Conservation (phyloP, 23 red algal genomes). For the Cyanidiococcus yangmingshanensis region DNA sequence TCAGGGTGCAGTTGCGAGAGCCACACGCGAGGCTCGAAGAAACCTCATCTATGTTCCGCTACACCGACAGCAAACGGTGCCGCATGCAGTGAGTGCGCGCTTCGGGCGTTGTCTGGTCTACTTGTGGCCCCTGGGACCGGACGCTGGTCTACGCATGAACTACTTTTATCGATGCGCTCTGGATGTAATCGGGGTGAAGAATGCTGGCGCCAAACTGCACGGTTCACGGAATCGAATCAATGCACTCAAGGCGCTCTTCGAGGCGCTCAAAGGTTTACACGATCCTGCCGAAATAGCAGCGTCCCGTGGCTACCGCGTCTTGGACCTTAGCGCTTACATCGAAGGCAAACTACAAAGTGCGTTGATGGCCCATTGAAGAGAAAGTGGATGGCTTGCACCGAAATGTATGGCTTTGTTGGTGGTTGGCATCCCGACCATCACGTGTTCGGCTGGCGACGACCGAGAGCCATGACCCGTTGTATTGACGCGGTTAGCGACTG, state of each 20-base stretch:
- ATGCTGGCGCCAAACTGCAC: conserved; percentile 71
- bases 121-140: conserved; percentile 54
- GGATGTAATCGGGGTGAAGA: conserved; percentile 63
- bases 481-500: no score
- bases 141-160: conserved; percentile 58
- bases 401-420: no score
- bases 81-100: conserved; percentile 37
- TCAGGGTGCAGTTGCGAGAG: conserved; percentile 53
- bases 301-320: conserved; percentile 31
- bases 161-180: conserved; percentile 56
- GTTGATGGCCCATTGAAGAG: neutral
- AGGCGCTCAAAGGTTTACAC: conserved; percentile 42
- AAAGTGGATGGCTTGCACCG: neutral
- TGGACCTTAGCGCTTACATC: neutral
- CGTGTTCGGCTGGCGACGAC: no score
- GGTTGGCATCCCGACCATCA: no score
- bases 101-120: conserved; percentile 50
- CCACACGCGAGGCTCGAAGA: conserved; percentile 55
- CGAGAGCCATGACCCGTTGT: no score
- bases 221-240: conserved; percentile 53
- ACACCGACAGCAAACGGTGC: conserved; percentile 47
- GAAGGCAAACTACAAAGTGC: neutral
- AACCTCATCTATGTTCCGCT: conserved; percentile 45
- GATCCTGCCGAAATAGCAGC: conserved; percentile 29
- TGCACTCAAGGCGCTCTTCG: conserved; percentile 73